These are phyloP conservation scores for Truncatella angustata DNA, from an alignment of 2,329 filamentous ascomycete species.

Conservation along the genomic window DNA sequence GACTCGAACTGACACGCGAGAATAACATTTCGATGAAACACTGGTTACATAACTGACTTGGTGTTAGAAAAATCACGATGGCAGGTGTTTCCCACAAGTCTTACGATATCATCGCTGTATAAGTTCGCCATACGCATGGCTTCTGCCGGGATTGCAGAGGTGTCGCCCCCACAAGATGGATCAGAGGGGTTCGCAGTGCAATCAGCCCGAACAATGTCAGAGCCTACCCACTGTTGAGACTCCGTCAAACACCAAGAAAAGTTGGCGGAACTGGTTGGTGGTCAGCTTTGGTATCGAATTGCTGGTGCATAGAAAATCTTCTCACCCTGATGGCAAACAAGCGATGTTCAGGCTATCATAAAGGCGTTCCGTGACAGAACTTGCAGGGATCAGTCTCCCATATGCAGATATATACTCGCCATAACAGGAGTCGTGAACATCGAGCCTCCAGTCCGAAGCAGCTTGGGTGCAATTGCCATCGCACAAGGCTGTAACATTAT, in stretches of 20 bases:
- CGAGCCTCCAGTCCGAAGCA: not conserved
- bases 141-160: not conserved
- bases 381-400: not conserved
- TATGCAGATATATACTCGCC: conserved; percentile 2
- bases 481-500: conserved; percentile 2
- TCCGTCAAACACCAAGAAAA: conserved; percentile 7
- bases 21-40: conserved; percentile 7
- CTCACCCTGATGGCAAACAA: not conserved
- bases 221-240: conserved; percentile 5
- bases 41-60: not conserved
- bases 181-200: not conserved
- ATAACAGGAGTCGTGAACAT: not conserved
- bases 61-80: not conserved
- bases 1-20: conserved; percentile 2
- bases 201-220: conserved; percentile 4
- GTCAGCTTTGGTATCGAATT: not conserved
- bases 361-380: not conserved
- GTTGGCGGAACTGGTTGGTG: not conserved
- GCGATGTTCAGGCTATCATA: not conserved
- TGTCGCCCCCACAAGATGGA: not conserved
- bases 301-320: too few relatives aligned
- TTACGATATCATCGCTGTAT: conserved; percentile 4
- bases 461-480: not conserved
- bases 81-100: not conserved
- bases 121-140: conserved; percentile 1